Percentiles rank a stretch among this genome's conserved stretches.
phyloP scores from a whole-genome alignment of 2,329 filamentous ascomycete species.

The Aspergillus sp. region DNA sequence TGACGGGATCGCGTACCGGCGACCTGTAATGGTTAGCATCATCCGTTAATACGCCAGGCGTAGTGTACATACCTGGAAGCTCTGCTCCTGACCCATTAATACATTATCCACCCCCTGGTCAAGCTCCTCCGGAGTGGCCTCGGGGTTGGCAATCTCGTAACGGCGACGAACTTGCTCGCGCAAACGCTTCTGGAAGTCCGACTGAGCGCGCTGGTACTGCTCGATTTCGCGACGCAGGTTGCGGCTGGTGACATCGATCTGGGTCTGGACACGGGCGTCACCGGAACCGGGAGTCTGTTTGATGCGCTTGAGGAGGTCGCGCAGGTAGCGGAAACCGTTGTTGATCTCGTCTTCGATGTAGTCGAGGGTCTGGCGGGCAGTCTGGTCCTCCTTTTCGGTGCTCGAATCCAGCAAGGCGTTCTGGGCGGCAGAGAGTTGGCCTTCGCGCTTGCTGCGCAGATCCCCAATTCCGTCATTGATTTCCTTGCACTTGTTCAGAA shows the following conservation, averaged over 20 bases:
- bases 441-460: constrained; percentile 56
- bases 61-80: constrained; percentile 65
- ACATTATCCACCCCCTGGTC: constrained; percentile 65
- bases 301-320: constrained; percentile 69
- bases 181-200: constrained; percentile 69
- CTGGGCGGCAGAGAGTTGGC: constrained; percentile 50
- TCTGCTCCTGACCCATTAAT: constrained; percentile 60
- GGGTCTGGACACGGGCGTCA: constrained; percentile 65
- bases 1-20: constrained; percentile 54
- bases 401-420: constrained; percentile 71
- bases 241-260: constrained; percentile 74
- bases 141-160: constrained; percentile 80
- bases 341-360: constrained; percentile 71
- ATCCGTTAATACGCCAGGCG: background rate
- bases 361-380: constrained; percentile 64
- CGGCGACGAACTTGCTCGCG: constrained; percentile 81
- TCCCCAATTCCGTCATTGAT: constrained; percentile 71
- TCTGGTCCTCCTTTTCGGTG: constrained; percentile 58
- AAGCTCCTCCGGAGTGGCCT: constrained; percentile 72
- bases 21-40: constrained; percentile 15
- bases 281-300: constrained; percentile 74
- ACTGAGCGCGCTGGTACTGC: constrained; percentile 73
- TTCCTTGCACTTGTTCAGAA: constrained; percentile 77
- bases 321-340: constrained; percentile 71
- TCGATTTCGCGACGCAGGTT: constrained; percentile 75